Percentiles rank a stretch among this genome's conserved stretches.
These are phyloP conservation scores for Rhizodiscina lignyota DNA, from an alignment of 495 filamentous ascomycete genomes.

Conservation along the genomic window DNA sequence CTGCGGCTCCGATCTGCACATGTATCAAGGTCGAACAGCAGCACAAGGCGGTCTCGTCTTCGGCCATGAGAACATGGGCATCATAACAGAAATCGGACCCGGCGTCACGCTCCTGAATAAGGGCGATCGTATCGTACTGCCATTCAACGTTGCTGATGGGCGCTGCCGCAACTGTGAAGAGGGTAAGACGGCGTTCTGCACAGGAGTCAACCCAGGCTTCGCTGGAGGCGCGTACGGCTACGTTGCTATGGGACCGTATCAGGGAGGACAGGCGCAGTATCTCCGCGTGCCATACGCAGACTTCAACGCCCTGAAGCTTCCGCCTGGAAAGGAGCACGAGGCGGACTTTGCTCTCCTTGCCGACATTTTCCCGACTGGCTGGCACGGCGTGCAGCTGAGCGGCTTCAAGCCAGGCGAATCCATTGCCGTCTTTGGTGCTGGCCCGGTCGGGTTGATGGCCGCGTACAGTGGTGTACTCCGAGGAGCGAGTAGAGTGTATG, in stretches of 20 bases:
- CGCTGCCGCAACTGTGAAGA: too few species aligned
- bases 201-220: constrained; percentile 40
- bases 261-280: constrained; percentile 37
- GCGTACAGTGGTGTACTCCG: constrained; percentile 36
- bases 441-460: constrained; percentile 38
- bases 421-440: constrained; percentile 32
- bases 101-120: constrained; percentile 26
- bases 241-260: constrained; percentile 43
- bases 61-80: constrained; percentile 41
- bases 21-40: constrained; percentile 40
- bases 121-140: not conserved
- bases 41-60: too few species aligned
- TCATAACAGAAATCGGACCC: constrained; percentile 27
- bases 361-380: constrained; percentile 46
- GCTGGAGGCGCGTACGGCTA: constrained; percentile 44
- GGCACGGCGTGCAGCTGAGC: constrained; percentile 37
- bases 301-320: constrained; percentile 35
- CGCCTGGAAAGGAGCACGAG: constrained; percentile 18
- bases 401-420: constrained; percentile 38
- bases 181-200: not conserved
- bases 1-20: constrained; percentile 32
- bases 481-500: constrained; percentile 34
- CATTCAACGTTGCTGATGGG: too few species aligned
- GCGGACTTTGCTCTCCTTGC: constrained; percentile 19
- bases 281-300: constrained; percentile 40